A percentile compares a stretch with the other conserved stretches of the same genome.
These are phyloP conservation scores for Nannochloris sp. DNA, from an alignment of 139 green algal species.

Conservation along the genomic window DNA sequence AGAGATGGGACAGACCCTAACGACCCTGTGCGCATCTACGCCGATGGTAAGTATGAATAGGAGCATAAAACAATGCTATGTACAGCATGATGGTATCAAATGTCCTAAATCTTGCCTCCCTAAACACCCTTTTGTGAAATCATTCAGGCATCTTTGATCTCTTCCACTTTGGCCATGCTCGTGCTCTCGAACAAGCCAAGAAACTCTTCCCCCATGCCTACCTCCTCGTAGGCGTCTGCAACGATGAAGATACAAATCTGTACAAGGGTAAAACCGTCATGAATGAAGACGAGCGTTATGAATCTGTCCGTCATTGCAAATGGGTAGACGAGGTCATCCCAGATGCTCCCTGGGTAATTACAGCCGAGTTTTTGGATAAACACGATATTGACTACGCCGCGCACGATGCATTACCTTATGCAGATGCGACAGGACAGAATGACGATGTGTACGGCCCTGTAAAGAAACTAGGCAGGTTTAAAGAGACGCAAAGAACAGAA, in stretches of 20 bases:
- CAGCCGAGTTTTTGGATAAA: slow-evolving; percentile 69
- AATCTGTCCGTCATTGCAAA: slow-evolving; percentile 81
- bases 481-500: slow-evolving; percentile 79
- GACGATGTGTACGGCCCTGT: slow-evolving; percentile 55
- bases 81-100: not conserved
- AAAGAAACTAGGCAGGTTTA: slow-evolving; percentile 74
- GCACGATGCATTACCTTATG: slow-evolving; percentile 85
- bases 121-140: not conserved
- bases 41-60: slow-evolving; percentile 54
- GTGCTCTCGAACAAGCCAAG: slow-evolving; percentile 87
- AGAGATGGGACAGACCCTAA: slow-evolving; percentile 13
- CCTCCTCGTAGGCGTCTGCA: slow-evolving; percentile 76
- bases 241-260: slow-evolving; percentile 63
- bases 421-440: slow-evolving; percentile 50
- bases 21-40: slow-evolving; percentile 69
- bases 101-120: not conserved
- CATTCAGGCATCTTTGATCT: slow-evolving; percentile 78
- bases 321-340: slow-evolving; percentile 87
- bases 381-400: slow-evolving; percentile 87
- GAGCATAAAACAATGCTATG: no score
- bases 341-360: slow-evolving; percentile 83
- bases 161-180: slow-evolving; percentile 85
- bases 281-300: slow-evolving; percentile 76
- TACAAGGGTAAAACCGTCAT: slow-evolving; percentile 91
- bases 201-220: slow-evolving; percentile 27